A percentile compares a stretch with the other conserved stretches of the same genome.
These are phyloP conservation scores for Calonectria naviculata DNA, from an alignment of 2,329 filamentous ascomycete genomes.

Conservation along the genomic window DNA sequence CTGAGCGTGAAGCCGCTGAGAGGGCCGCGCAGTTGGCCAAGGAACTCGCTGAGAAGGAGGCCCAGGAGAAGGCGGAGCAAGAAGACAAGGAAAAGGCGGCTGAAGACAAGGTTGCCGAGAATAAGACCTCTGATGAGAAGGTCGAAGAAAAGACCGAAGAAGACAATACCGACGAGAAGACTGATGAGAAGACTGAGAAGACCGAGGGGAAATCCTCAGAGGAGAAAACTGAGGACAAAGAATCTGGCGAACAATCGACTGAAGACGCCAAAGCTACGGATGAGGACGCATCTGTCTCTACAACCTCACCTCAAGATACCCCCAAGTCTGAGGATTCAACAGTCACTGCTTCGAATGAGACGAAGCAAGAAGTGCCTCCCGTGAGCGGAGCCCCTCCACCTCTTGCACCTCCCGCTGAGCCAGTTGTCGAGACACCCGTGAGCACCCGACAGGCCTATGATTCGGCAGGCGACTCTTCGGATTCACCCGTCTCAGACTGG, in stretches of 20 bases:
- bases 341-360: constrained; percentile 29
- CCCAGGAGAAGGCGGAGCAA: constrained; percentile 18
- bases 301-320: constrained; percentile 45
- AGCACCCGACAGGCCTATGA: constrained; percentile 48
- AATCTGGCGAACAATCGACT: constrained; percentile 27
- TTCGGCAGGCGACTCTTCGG: constrained; percentile 66
- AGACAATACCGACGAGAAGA: constrained; percentile 18
- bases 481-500: constrained; percentile 69
- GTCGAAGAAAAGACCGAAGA: constrained; percentile 6
- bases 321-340: constrained; percentile 45
- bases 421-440: constrained; percentile 24
- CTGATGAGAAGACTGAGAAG: neutral
- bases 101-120: constrained; percentile 23
- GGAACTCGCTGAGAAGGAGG: constrained; percentile 23
- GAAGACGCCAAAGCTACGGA: constrained; percentile 29
- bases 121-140: constrained; percentile 37
- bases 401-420: constrained; percentile 9
- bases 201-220: constrained; percentile 20
- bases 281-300: constrained; percentile 43
- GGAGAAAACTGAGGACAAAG: constrained; percentile 18
- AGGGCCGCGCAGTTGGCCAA: constrained; percentile 32
- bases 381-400: constrained; percentile 39
- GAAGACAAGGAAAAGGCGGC: constrained; percentile 19
- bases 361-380: constrained; percentile 49
- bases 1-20: constrained; percentile 30